Evolutionary conservation across 805 yeast species (phyloP).

Genomic region (Suhomyces pyralidae): DNA sequence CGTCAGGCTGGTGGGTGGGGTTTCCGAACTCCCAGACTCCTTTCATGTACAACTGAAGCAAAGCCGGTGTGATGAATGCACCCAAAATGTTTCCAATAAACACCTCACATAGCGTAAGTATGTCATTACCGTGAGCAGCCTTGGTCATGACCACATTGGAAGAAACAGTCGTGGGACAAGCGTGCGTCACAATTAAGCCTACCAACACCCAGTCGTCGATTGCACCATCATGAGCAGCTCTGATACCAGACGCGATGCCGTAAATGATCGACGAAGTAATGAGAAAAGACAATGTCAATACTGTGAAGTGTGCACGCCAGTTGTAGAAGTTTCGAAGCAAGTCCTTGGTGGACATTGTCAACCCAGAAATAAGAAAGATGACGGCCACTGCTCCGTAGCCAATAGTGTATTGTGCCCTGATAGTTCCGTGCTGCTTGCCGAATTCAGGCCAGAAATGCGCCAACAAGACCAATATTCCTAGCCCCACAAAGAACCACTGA

Average conservation of each 20-base stretch:
- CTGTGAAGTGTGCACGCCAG: conserved; percentile 82
- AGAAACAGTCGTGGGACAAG: conserved; percentile 89
- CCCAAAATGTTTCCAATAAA: conserved; percentile 82
- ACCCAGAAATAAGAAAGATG: conserved; percentile 78
- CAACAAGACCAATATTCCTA: conserved; percentile 71
- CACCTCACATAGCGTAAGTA: conserved; percentile 78
- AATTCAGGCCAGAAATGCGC: conserved; percentile 79
- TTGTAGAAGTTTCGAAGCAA: conserved; percentile 61
- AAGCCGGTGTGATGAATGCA: conserved; percentile 83
- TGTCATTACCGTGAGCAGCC: conserved; percentile 78
- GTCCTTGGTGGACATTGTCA: conserved; percentile 67
- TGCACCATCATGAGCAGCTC: conserved; percentile 49
- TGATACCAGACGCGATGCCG: conserved; percentile 69
- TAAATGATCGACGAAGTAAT: conserved; percentile 68
- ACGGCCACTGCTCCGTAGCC: conserved; percentile 86
- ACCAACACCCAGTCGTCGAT: conserved; percentile 76
- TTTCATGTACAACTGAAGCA: conserved; percentile 64
- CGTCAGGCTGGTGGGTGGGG: conserved; percentile 56
- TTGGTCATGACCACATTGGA: conserved; percentile 92
- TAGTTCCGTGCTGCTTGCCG: conserved; percentile 78
- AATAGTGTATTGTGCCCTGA: conserved; percentile 71
- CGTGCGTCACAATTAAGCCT: conserved; percentile 77
- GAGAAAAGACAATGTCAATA: conserved; percentile 64
- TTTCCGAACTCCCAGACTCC: conserved; percentile 74
- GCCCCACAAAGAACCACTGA: conserved; percentile 75